These are phyloP conservation scores for Arthrobotrys iridis DNA, from an alignment of 2,329 filamentous ascomycete genomes.

Conservation along the genomic window DNA sequence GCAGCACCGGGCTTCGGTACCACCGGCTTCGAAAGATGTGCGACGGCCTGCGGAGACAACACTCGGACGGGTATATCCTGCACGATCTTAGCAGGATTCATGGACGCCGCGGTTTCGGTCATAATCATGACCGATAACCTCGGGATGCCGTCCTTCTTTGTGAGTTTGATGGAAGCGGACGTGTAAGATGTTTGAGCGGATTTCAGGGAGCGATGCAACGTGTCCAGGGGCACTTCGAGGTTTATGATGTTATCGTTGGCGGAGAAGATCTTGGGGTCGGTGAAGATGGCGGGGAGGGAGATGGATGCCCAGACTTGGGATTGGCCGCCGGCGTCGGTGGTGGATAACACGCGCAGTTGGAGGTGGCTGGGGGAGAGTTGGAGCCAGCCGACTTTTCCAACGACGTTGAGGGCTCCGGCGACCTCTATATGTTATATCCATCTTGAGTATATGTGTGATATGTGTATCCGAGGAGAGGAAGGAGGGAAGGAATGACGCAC, in stretches of 20 bases:
- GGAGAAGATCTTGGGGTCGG: constrained; percentile 84
- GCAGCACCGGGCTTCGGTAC: constrained; percentile 93
- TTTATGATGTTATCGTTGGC: constrained; percentile 89
- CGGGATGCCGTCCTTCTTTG: constrained; percentile 79
- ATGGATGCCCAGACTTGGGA: constrained; percentile 87
- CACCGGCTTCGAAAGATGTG: constrained; percentile 90
- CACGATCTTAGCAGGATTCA: constrained; percentile 74
- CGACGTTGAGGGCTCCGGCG: constrained; percentile 71
- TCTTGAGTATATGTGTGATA: constrained; percentile 10
- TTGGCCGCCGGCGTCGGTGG: constrained; percentile 69
- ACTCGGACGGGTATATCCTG: constrained; percentile 97
- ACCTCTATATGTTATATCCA: constrained; percentile 65
- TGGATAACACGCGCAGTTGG: constrained; percentile 94
- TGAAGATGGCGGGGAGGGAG: constrained; percentile 77
- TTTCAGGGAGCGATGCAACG: constrained; percentile 88
- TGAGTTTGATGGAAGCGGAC: constrained; percentile 84
- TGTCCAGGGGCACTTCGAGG: constrained; percentile 88
- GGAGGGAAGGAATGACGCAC: constrained; percentile 61
- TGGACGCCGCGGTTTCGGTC: constrained; percentile 70
- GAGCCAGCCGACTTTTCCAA: constrained; percentile 72
- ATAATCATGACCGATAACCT: constrained; percentile 90
- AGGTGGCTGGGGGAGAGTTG: constrained; percentile 86
- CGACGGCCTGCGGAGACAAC: constrained; percentile 82
- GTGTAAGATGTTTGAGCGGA: constrained; percentile 79
- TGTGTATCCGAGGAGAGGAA: neutral